Base-by-base conservation (phyloP, 371 early-diverging fungal species). In the Mortierella sp. region DNA sequence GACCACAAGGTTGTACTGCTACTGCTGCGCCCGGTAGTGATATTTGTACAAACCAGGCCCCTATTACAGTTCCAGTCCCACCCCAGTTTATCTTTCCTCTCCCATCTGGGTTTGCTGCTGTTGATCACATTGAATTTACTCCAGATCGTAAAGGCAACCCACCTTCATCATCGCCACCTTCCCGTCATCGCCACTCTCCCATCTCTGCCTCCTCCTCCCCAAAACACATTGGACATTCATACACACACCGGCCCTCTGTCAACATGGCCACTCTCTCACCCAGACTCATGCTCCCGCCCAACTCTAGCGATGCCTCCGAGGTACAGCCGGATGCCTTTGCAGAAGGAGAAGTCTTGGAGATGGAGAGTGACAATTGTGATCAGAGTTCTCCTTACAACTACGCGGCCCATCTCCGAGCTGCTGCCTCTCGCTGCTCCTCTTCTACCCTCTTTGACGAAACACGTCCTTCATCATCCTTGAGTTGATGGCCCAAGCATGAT, bases 381-480 rank as follows among this genome's bases (percentile, higher is more conserved):
- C 57, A 71, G 0, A 61, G 57, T 43, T 73, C 69, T 9, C 65
- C 66, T 41, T 58, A 43, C 15, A 43, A 63, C 16, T 61, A 69
- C 1, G 61, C 77, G 22, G 21, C 43, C 10, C 60, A 69, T 2
- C 55, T 67, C 7, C 74, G 74, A 36, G 38, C 63, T 21, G 65
- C 72, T 0, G 63, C 70, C n/a, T 75, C 81, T 21, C 81, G 81
- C 36, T 75, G 81, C 48, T 80, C 81, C 6, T 80, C 81, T 13
- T 80, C 81, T 15, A 80, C 81, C 7, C 66, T 80, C n/a, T 80
- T 71, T 66, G 81, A 80, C 13, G 81, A 80, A 8, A 45, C 75
- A 0, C 71, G 69, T 2, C 79, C 74, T 22, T 28, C 67, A 0
- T 73, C 79, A 0, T 40, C 52, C 7, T 64, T 63, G 50, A 28